These are phyloP conservation scores for Torulaspora maleeae DNA, from an alignment of 805 yeast genomes.

Conservation along the genomic window DNA sequence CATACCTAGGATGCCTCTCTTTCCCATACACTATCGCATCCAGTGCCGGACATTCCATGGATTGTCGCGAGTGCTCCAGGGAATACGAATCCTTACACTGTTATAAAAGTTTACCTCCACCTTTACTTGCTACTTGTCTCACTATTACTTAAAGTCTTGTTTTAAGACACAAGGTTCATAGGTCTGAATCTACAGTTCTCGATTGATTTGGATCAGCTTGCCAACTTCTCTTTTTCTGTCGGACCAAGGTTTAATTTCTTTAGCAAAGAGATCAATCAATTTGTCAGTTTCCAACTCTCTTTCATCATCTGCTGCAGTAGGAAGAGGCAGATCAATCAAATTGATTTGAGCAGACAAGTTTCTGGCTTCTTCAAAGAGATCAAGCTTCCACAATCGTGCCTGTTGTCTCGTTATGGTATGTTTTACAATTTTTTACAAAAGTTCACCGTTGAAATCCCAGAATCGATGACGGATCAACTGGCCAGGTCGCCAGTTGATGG, in stretches of 20 bases:
- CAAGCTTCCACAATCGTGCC: slow-evolving; percentile 1
- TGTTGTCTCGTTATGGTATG: slow-evolving; percentile 1
- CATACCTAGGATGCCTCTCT: slow-evolving; percentile 2
- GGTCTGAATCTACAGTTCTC: too few species aligned
- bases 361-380: neutral
- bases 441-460: neutral
- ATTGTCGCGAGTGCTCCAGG: neutral
- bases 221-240: neutral
- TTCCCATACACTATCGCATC: slow-evolving; percentile 1
- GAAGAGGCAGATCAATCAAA: neutral
- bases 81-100: neutral
- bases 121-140: neutral
- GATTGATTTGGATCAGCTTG: neutral
- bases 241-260: neutral
- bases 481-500: too few species aligned
- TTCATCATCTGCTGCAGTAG: neutral
- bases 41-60: slow-evolving; percentile 1
- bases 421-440: neutral
- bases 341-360: neutral
- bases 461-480: neutral
- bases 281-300: too few species aligned
- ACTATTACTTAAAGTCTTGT: neutral
- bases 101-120: slow-evolving; percentile 1
- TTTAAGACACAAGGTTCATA: neutral
- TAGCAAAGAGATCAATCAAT: neutral